Base-by-base conservation (phyloP, 2,329 filamentous ascomycete species). In the Fusarium concolor region DNA sequence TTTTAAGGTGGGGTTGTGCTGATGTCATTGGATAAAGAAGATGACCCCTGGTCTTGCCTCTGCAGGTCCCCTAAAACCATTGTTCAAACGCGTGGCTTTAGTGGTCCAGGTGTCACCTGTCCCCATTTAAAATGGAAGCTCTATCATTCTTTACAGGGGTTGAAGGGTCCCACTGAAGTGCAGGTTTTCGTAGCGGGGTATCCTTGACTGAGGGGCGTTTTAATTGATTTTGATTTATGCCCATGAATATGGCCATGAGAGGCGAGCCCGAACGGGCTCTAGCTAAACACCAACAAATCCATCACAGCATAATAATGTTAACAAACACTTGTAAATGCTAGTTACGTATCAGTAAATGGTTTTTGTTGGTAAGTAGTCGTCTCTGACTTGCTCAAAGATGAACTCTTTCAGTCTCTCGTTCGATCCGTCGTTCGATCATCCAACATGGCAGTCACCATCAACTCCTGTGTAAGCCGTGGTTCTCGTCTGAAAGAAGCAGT, bases 1-100 rank as follows among this genome's bases (percentile, higher is more conserved):
- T 65, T 35, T 57, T 7, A 28, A 22, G 72, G 72, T 72, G 73
- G 73, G 73, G 72, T 71, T 35, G 9, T 31, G 17, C 59, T 74
- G 72, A 71, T 75, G 72, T 75, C 73, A 75, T 75, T 75, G 70
- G 73, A 53, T 62, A n/a, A n/a, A n/a, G n/a, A n/a, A n/a, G n/a
- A n/a, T n/a, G 64, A 71, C 63, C 65, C 70, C 60, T 74, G 65
- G 44, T 58, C 65, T 68, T 45, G 45, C 46, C 63, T 56, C 56
- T 57, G 49, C 65, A 64, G 49, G 52, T 64, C 59, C 54, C 65
- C 44, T 52, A 59, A 42, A 53, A 60, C 45, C 43, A 52, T 49
- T 63, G 64, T 52, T 17, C 37, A 43, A 64, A 49, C 62, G 56
- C 50, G 56, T 35, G 46, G 63, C 46, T 65, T 60, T 54, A 62